phyloP scores from a whole-genome alignment of 352 stramenopile genomes.

The Saprolegnia diclina region DNA sequence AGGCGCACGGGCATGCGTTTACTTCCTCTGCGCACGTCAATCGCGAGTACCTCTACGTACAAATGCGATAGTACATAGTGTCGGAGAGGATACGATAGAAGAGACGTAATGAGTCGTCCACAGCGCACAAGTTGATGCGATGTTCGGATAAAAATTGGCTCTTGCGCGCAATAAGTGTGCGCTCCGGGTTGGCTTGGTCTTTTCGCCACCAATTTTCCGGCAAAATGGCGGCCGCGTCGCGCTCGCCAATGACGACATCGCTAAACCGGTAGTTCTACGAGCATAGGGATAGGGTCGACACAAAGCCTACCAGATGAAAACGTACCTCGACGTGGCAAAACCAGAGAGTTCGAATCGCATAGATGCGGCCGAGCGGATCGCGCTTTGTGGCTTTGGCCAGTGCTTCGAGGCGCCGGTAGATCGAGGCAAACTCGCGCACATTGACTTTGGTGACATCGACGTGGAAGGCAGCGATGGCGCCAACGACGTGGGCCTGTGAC shows the following conservation, averaged over 20 bases:
- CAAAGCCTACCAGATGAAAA: neutral
- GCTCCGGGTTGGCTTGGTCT: neutral
- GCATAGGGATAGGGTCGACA: too few species aligned
- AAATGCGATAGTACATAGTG: too few species aligned
- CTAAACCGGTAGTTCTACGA: neutral
- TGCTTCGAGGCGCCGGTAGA: conserved; percentile 1
- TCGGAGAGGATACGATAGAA: too few species aligned
- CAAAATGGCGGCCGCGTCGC: neutral
- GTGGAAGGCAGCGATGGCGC: conserved; percentile 18
- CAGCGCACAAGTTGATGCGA: neutral
- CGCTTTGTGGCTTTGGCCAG: conserved; percentile 1
- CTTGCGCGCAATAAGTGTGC: neutral
- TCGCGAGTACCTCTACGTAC: too few species aligned
- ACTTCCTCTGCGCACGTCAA: too few species aligned
- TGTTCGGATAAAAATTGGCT: neutral
- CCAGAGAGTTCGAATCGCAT: conserved; percentile 13
- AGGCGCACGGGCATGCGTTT: too few species aligned
- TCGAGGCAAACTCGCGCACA: neutral
- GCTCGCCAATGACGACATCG: neutral
- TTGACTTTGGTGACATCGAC: conserved; percentile 6
- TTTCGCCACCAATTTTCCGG: neutral
- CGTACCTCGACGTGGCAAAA: conserved; percentile 14
- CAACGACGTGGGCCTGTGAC: neutral
- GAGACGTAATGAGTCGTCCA: neutral
- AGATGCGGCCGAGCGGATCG: neutral